Evolutionary conservation across 2,329 filamentous ascomycete species (phyloP).

Genomic region (Trichophyton simii): DNA sequence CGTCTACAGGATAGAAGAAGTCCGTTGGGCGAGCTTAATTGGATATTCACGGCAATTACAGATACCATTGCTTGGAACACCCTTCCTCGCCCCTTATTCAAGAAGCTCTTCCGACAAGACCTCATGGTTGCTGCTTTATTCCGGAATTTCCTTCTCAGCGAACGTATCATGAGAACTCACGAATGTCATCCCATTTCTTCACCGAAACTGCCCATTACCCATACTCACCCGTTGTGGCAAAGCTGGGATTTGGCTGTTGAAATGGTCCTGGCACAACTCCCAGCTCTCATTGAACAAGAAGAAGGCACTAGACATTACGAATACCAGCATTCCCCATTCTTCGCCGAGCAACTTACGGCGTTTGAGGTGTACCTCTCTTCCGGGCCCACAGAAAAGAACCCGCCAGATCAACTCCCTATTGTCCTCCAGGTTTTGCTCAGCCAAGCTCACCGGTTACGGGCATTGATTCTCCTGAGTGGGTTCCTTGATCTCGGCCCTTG

Average conservation of each 20-base stretch:
- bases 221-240: conserved; percentile 88
- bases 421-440: conserved; percentile 91
- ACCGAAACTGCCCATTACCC: conserved; percentile 83
- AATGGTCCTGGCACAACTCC: conserved; percentile 81
- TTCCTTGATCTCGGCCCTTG: conserved; percentile 93
- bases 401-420: conserved; percentile 89
- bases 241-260: conserved; percentile 97
- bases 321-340: conserved; percentile 90
- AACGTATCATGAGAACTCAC: conserved; percentile 91
- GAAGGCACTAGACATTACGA: conserved; percentile 67
- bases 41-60: conserved; percentile 98
- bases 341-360: conserved; percentile 89
- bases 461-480: conserved; percentile 78
- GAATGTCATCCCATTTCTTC: conserved; percentile 90
- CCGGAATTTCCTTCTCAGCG: conserved; percentile 85
- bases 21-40: conserved; percentile 89
- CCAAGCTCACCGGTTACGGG: conserved; percentile 83
- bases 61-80: conserved; percentile 99
- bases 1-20: conserved; percentile 85
- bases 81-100: conserved; percentile 76
- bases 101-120: conserved; percentile 93
- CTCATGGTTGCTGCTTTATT: conserved; percentile 98
- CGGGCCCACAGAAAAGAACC: conserved; percentile 69
- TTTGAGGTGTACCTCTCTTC: conserved; percentile 90
- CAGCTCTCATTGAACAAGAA: conserved; percentile 65